Conservation (phyloP, 2,329 filamentous ascomycete species). For the Blumeria hordei region DNA sequence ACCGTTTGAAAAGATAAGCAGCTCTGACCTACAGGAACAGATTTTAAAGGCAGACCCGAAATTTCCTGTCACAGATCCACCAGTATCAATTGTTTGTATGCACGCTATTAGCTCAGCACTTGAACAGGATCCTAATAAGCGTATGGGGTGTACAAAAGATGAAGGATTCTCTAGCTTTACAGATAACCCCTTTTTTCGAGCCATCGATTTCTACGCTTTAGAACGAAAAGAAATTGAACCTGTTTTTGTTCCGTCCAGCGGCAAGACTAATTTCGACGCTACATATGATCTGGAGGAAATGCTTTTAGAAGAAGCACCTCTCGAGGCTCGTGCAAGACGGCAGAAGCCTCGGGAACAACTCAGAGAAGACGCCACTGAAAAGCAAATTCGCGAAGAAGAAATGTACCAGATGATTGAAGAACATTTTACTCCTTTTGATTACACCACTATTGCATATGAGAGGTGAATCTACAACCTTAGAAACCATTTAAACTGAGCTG, state of each 20-base stretch:
- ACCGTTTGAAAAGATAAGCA: constrained; percentile 76
- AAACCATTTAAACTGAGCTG: not conserved
- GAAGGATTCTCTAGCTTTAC: constrained; percentile 57
- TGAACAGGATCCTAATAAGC: constrained; percentile 52
- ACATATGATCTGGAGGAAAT: constrained; percentile 94
- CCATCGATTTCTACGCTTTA: constrained; percentile 61
- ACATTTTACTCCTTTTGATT: constrained; percentile 88
- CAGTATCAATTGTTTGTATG: constrained; percentile 68
- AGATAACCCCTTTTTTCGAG: constrained; percentile 69
- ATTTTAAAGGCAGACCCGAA: constrained; percentile 65
- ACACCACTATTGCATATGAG: constrained; percentile 59
- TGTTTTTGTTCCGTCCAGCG: constrained; percentile 76
- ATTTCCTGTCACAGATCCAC: constrained; percentile 78
- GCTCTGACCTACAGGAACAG: constrained; percentile 53
- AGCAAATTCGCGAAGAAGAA: constrained; percentile 86
- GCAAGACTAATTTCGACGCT: constrained; percentile 97
- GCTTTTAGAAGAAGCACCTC: constrained; percentile 73
- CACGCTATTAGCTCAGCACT: constrained; percentile 71
- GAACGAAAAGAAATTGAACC: constrained; percentile 76
- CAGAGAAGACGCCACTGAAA: constrained; percentile 82
- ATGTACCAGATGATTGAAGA: constrained; percentile 84
- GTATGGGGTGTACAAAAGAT: constrained; percentile 46
- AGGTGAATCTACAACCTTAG: constrained; percentile 25
- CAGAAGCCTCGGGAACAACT: constrained; percentile 84
- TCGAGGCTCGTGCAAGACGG: constrained; percentile 75